Evolutionary conservation across 768 basidiomycete genomes (phyloP), one percentile per base, ranked within the genome.

Genomic region (Lactarius evosmus): DNA sequence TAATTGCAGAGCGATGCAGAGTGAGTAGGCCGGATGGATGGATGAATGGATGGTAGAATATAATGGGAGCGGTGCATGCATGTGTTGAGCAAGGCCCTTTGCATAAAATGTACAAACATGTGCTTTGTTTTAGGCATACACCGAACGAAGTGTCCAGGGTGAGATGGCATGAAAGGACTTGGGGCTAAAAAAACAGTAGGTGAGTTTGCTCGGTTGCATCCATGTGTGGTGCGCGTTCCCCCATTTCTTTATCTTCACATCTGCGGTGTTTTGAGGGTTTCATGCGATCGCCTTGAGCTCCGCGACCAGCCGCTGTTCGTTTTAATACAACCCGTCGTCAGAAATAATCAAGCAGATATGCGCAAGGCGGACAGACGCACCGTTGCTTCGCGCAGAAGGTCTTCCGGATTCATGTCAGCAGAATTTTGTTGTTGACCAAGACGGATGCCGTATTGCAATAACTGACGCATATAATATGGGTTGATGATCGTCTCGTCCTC

Each of bases 381-480:
- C 33, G 27, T 46, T 65, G 57, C 66, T 30, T 84, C 85, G 4
- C 75, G 73, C 65, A 79, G 77, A 66, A 83, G 77, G 40, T 78
- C 74, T 16, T 57, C 58, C 41, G 50, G 52, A 41, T 54, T 54
- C 60, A 58, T 55, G 40, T 63, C 62, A 19, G 38, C 60, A 40
- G 58, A 59, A 22, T 67, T 63, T 36, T 71, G 69, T 59, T 61
- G 60, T n/a, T 72, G 76, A 16, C 87, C 87, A 3, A 88, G 77
- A 60, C 78, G 80, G 65, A 92, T 85, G 8, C 88, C 88, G 70
- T 91, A 90, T 63, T 82, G 57, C 12, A 92, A 75, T 53, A 92
- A 72, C 69, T 92, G 90, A 59, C 77, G 77, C 90, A 92, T 91
- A 74, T 88, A 91, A 72, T 87, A 83, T 3, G 88, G 87, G 67